Evolutionary conservation across 192 early-diverging fungal genomes (phyloP), one percentile per base, ranked within the genome.

Genomic region (Backusella tarrabulga): DNA sequence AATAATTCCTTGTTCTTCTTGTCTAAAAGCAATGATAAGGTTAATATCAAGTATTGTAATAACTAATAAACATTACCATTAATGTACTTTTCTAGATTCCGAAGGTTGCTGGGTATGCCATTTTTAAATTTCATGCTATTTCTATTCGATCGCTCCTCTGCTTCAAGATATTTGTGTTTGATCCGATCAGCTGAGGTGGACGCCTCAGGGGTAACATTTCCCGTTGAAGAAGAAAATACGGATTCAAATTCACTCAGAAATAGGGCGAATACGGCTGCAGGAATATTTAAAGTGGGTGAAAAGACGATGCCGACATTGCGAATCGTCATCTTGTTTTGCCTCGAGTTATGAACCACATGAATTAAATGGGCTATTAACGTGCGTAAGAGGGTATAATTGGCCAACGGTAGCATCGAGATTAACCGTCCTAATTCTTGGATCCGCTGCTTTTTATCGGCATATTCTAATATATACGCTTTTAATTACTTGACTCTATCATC

Each of bases 271-370:
- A 99, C 90, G 8, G 92, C 91, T 6, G 94, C 93, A 2, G 97
- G 97, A 72, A 99, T 95, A 42, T 94, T 93, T 6, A 99, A 84
- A 11, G 97, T 98, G 12, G 97, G 96, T 32, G 95, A 92, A 78
- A 99, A 98, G n/a, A 99, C 97, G 71, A 98, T 99, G 34, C 95
- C 95, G 42, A 99, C 90, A 87, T 98, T 98, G 21, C 94, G 91
- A 56, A 96, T 86, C 4, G 91, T 99, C 98, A 99, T 99, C 82
- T 94, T 95, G 88, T 99, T 99, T 19, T 90, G 83, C 19, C 90
- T 91, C 6, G 91, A 85, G 67, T 91, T 88, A 73, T 94, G 93
- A 15, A 98, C 97, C 71, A 99, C 90, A 70, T 92, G 86, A 68
- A 97, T 89, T 50, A 99, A 86, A 76, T 99, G 98, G 0, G 93